These are phyloP conservation scores for Aspergillus nomiae DNA, from an alignment of 2,329 filamentous ascomycete species.

Conservation along the genomic window DNA sequence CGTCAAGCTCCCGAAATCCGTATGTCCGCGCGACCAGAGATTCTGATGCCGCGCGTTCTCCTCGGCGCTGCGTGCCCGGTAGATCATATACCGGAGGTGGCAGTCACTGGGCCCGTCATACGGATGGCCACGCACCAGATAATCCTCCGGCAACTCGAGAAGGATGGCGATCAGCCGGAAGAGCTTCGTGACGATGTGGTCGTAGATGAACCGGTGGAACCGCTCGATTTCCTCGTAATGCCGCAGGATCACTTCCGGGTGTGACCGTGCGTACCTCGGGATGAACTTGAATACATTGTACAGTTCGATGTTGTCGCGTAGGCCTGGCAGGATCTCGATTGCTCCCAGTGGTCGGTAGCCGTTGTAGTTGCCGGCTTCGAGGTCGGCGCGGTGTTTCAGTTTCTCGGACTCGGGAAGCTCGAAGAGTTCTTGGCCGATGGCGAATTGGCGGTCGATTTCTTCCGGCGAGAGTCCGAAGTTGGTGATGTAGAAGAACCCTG, in stretches of 20 bases:
- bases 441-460: slow-evolving; percentile 61
- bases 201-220: slow-evolving; percentile 55
- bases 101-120: slow-evolving; percentile 61
- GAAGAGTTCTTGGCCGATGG: slow-evolving; percentile 60
- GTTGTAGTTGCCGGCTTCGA: slow-evolving; percentile 57
- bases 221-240: slow-evolving; percentile 58
- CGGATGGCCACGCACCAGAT: slow-evolving; percentile 56
- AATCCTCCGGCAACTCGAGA: slow-evolving; percentile 61
- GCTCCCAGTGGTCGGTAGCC: slow-evolving; percentile 48
- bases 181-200: slow-evolving; percentile 57
- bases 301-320: slow-evolving; percentile 24
- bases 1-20: slow-evolving; percentile 60
- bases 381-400: slow-evolving; percentile 54
- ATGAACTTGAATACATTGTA: slow-evolving; percentile 25
- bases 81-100: slow-evolving; percentile 64
- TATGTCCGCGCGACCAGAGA: slow-evolving; percentile 55
- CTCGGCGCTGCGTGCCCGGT: slow-evolving; percentile 52
- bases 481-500: slow-evolving; percentile 62
- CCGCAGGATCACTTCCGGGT: slow-evolving; percentile 46
- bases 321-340: background rate
- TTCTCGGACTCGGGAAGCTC: slow-evolving; percentile 58
- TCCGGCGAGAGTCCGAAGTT: slow-evolving; percentile 61
- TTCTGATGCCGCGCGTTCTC: slow-evolving; percentile 49
- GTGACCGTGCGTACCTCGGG: slow-evolving; percentile 9
- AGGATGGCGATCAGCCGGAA: slow-evolving; percentile 62